phyloP scores from a whole-genome alignment of 1,139 yeast genomes.

The Kodamaea plutei region DNA sequence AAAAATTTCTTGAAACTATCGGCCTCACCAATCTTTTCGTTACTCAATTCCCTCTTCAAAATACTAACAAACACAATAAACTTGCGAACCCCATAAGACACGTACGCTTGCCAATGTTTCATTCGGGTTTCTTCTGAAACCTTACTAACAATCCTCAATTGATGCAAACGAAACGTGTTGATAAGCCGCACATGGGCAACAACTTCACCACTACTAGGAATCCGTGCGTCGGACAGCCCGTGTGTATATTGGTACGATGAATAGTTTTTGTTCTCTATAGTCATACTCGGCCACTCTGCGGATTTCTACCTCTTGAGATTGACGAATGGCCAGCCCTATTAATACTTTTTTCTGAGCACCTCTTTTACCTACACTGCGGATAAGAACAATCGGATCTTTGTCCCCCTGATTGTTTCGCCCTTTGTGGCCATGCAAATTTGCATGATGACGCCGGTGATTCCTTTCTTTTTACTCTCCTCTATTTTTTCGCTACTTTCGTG shows the following conservation, averaged over 20 bases:
- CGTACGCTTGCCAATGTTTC: slow-evolving; percentile 23
- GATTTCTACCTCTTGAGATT: background rate
- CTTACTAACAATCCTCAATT: background rate
- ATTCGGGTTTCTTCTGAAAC: background rate
- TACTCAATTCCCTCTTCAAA: slow-evolving; percentile 4
- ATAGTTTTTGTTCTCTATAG: too few relatives aligned
- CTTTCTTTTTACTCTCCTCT: too few relatives aligned
- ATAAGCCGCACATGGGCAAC: background rate
- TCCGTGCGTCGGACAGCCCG: background rate
- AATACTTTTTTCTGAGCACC: too few relatives aligned
- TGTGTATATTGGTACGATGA: background rate
- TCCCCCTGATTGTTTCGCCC: too few relatives aligned
- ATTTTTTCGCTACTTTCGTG: too few relatives aligned
- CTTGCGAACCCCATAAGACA: slow-evolving; percentile 26
- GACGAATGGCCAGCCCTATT: too few relatives aligned
- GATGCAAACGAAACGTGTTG: background rate
- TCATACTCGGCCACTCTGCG: too few relatives aligned
- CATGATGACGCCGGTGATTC: too few relatives aligned
- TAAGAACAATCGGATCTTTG: too few relatives aligned
- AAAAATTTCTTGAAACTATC: background rate
- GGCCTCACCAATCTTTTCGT: background rate
- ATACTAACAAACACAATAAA: slow-evolving; percentile 24
- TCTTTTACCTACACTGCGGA: too few relatives aligned
- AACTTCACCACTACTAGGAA: background rate
- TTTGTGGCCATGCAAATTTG: too few relatives aligned